Base-by-base conservation (phyloP, 352 stramenopile species). In the Phytophthora sojae region DNA sequence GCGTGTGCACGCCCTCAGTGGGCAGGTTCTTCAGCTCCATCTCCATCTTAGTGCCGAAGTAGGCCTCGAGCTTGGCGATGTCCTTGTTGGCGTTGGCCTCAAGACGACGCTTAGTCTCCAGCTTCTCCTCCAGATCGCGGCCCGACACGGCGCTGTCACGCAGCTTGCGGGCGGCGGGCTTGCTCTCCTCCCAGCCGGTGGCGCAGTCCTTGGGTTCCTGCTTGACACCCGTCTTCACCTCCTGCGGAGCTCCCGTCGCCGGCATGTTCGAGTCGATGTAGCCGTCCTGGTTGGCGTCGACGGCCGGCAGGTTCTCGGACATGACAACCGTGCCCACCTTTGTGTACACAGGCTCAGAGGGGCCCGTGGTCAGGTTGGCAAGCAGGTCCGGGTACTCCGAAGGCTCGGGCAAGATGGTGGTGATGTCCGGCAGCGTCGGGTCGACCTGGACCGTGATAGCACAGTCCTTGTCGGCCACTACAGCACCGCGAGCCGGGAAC, bases 241-340 rank as follows among this genome's bases (percentile, higher is more conserved):
- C 23, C 39, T 30, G 39, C 19, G 37, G 21, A 9, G 21, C n/a
- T 4, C 12, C 42, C 7, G 44, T 54, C 7, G 39, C 59, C 25
- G 66, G 44, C 30, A 44, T 57, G n/a, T 54, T 50, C 15, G 67
- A 47, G 45, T 60, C 57, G 8, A 62, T 64, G 68, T 76, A 71
- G 4, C 50, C 39, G 15, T 74, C 65, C 32, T 70, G 59, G 61
- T 71, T 49, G 14, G 44, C 29, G 30, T 70, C 45, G 11, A 32
- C 50, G 12, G 56, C 12, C 7, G 67, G 67, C 3, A 30, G 42
- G 17, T 72, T 54, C 52, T 76, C 63, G 6, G 64, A 69, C 30
- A 78, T 52, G 44, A 78, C 37, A 2, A 54, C 15, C 4, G 55
- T 72, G 45, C 71, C 71, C 15, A 78, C 71, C 62, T 75, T 75